Conservation (phyloP, 2,329 filamentous ascomycete species). For the Rutstroemia sp. region DNA sequence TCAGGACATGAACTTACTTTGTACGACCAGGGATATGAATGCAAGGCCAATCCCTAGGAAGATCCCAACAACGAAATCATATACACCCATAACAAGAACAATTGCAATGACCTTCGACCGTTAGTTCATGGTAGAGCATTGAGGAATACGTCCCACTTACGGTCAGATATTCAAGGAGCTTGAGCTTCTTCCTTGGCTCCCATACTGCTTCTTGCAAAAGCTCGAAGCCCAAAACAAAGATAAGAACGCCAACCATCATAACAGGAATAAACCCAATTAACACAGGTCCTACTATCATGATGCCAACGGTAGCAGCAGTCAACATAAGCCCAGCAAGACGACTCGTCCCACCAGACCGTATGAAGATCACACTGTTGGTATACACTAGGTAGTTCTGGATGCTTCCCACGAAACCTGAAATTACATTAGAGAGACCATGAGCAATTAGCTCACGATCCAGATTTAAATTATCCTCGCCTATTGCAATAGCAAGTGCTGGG, state of each 20-base stretch:
- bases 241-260: constrained; percentile 92
- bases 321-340: constrained; percentile 81
- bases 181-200: constrained; percentile 81
- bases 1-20: constrained; percentile 38
- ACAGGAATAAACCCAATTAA: constrained; percentile 93
- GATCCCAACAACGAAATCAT: constrained; percentile 94
- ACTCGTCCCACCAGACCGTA: constrained; percentile 82
- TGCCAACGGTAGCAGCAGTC: constrained; percentile 68
- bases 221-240: constrained; percentile 92
- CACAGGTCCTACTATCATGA: constrained; percentile 78
- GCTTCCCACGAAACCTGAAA: constrained; percentile 81
- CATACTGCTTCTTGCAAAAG: constrained; percentile 82
- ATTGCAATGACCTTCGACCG: constrained; percentile 63
- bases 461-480: constrained; percentile 85
- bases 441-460: constrained; percentile 87
- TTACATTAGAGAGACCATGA: constrained; percentile 85
- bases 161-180: constrained; percentile 81
- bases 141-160: constrained; percentile 36
- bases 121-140: constrained; percentile 18
- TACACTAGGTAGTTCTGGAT: constrained; percentile 98
- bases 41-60: constrained; percentile 86
- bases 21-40: constrained; percentile 83
- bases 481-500: constrained; percentile 82
- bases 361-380: constrained; percentile 95
- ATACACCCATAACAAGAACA: constrained; percentile 90